phyloP scores from a whole-genome alignment of 1,139 yeast species.

The Lodderomyces margitis region DNA sequence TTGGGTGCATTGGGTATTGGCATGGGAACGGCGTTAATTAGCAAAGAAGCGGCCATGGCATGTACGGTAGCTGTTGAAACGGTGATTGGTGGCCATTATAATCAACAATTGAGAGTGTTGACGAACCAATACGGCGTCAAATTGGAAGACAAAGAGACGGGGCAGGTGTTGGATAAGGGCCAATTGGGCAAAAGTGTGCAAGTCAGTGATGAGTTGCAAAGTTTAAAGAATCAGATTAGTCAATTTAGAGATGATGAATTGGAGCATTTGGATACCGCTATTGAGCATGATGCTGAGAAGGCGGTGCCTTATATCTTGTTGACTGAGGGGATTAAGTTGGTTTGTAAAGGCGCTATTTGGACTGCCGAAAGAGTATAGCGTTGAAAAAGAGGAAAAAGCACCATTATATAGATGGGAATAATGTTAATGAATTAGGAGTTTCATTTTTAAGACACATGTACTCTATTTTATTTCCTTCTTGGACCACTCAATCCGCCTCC shows the following conservation, averaged over 20 bases:
- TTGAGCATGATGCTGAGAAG: slow-evolving; percentile 84
- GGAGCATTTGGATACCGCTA: slow-evolving; percentile 93
- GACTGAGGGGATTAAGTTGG: slow-evolving; percentile 81
- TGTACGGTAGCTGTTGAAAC: slow-evolving; percentile 99
- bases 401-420: background rate
- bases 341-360: slow-evolving; percentile 88
- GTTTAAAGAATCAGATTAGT: slow-evolving; percentile 61
- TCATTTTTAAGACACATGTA: too few species aligned
- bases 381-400: background rate
- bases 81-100: slow-evolving; percentile 95
- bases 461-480: background rate
- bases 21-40: slow-evolving; percentile 76
- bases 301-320: slow-evolving; percentile 90
- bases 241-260: slow-evolving; percentile 91
- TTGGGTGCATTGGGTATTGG: slow-evolving; percentile 88
- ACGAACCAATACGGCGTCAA: slow-evolving; percentile 56
- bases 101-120: slow-evolving; percentile 79
- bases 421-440: background rate
- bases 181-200: slow-evolving; percentile 27
- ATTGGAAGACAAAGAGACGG: slow-evolving; percentile 44
- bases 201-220: slow-evolving; percentile 53
- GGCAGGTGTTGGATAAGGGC: slow-evolving; percentile 23
- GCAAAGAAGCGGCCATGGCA: slow-evolving; percentile 98
- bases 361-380: slow-evolving; percentile 74
- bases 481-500: background rate